Base-by-base conservation (phyloP, 2,329 filamentous ascomycete genomes). In the Neopestalotiopsis rosae region DNA sequence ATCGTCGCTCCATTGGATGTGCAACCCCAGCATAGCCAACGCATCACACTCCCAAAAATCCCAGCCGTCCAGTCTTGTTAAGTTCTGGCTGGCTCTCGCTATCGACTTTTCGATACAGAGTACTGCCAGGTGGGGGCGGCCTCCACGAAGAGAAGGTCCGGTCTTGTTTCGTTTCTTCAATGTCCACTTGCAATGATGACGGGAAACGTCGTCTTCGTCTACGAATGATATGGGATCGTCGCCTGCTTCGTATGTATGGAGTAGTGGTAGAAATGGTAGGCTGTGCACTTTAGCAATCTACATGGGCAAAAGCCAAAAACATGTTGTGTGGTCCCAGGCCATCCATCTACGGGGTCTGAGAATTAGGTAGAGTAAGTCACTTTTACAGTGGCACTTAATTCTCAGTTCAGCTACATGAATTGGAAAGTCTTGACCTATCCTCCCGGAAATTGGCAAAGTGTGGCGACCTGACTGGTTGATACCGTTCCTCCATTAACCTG, bases 41-140 rank as follows among this genome's bases (percentile, higher is more conserved):
- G 68, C 68, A 63, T 69, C 68, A 63, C 45, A 28, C 57, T 63
- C 66, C 66, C 20, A 28, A 38, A 28, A 67, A 63, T 38, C 66
- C 66, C 66, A 62, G 66, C 66, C 28, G 58, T 17, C 57, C 42
- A 34, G 52, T 67, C 66, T 62, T n/a, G 14, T 24, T 4, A 28
- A 28, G 24, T n/a, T 49, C 42, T 49, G 42, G 42, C 45, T 52
- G 45, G 45, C 45, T 52, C 28, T 68, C 45, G 45, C 45, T 52
- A 17, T 52, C 45, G 45, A 52, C 67, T 65, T 62, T 56, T 67
- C 65, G 65, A 63, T 63, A 20, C 61, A 28, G 24, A 28, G 24
- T 28, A 28, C 24, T 28, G 20, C 17, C 61, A 10, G n/a, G 45
- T 52, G 45, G 45, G 45, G 45, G 45, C 45, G 45, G 45, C 45